Percentiles rank a stretch among this genome's conserved stretches.
These are phyloP conservation scores for Botrytis fabae DNA, from an alignment of 2,329 filamentous ascomycete genomes.

Conservation along the genomic window DNA sequence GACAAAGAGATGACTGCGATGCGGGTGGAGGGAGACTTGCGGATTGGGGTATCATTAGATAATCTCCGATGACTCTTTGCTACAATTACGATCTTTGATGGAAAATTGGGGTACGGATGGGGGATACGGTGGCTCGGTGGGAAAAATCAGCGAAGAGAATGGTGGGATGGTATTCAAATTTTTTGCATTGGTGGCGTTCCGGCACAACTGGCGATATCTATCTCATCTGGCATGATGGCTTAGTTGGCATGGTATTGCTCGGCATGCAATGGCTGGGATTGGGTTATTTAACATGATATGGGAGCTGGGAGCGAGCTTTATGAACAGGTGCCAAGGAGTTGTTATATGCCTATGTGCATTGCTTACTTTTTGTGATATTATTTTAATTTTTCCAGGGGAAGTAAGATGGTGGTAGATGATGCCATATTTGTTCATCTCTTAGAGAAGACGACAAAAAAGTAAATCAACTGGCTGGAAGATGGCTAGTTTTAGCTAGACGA, in stretches of 20 bases:
- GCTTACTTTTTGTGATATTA: slow-evolving; percentile 15
- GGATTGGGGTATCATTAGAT: slow-evolving; percentile 83
- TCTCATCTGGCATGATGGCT: slow-evolving; percentile 18
- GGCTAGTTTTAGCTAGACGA: slow-evolving; percentile 11
- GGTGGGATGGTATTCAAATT: slow-evolving; percentile 14
- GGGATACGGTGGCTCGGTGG: background rate
- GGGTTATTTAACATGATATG: slow-evolving; percentile 18
- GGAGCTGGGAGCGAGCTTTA: slow-evolving; percentile 13
- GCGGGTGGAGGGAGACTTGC: slow-evolving; percentile 61
- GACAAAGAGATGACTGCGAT: slow-evolving; percentile 66
- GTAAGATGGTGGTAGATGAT: slow-evolving; percentile 3
- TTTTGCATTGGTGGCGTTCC: slow-evolving; percentile 23
- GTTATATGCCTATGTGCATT: slow-evolving; percentile 18
- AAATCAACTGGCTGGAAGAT: background rate
- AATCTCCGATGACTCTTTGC: slow-evolving; percentile 31
- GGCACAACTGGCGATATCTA: slow-evolving; percentile 18
- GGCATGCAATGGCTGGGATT: slow-evolving; percentile 21
- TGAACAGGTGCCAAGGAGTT: slow-evolving; percentile 22
- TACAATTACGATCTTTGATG: slow-evolving; percentile 8
- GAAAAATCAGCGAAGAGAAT: slow-evolving; percentile 13
- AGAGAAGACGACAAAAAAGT: slow-evolving; percentile 5
- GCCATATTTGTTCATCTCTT: slow-evolving; percentile 13
- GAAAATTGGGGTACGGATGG: slow-evolving; percentile 4
- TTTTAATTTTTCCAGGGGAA: slow-evolving; percentile 15
- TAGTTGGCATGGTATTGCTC: slow-evolving; percentile 19